A percentile compares a stretch with the other conserved stretches of the same genome.
Conservation (phyloP, 768 basidiomycete genomes). For the Pleurotus citrinopileatus region DNA sequence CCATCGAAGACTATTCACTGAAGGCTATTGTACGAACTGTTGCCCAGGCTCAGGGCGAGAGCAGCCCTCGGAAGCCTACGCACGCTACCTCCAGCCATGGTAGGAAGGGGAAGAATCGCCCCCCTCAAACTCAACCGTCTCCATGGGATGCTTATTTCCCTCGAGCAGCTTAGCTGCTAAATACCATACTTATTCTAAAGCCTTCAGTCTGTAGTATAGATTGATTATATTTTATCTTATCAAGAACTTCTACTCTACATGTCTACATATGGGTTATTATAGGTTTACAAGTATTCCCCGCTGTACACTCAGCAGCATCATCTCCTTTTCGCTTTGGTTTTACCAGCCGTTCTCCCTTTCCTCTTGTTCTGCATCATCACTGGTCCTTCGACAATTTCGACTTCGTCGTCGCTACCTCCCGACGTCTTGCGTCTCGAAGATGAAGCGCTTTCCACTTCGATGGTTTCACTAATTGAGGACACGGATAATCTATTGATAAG, state of each 20-base stretch:
- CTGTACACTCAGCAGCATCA: constrained; percentile 17
- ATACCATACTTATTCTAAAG: background rate
- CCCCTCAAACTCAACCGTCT: constrained; percentile 12
- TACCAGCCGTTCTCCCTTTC: constrained; percentile 33
- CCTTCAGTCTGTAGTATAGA: background rate
- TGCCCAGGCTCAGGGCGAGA: constrained; percentile 47
- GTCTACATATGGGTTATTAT: background rate
- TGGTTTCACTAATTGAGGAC: constrained; percentile 39
- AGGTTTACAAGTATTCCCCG: background rate
- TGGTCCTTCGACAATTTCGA: constrained; percentile 51
- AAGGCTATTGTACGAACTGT: constrained; percentile 54
- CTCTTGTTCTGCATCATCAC: constrained; percentile 26
- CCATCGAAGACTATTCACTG: constrained; percentile 58
- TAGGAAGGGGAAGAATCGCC: constrained; percentile 19
- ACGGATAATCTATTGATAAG: constrained; percentile 37
- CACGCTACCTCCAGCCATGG: constrained; percentile 14
- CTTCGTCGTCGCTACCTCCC: constrained; percentile 48
- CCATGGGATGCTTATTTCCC: constrained; percentile 51
- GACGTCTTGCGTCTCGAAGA: constrained; percentile 52
- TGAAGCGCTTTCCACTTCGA: constrained; percentile 38
- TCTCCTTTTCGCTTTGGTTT: constrained; percentile 41
- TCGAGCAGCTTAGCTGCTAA: background rate
- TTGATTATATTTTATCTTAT: constrained; percentile 3
- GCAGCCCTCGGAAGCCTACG: constrained; percentile 32
- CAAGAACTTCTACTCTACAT: constrained; percentile 3